A percentile compares a stretch with the other conserved stretches of the same genome.
Evolutionary conservation across 2,329 filamentous ascomycete genomes (phyloP).

Genomic region (Phialophora tarda): DNA sequence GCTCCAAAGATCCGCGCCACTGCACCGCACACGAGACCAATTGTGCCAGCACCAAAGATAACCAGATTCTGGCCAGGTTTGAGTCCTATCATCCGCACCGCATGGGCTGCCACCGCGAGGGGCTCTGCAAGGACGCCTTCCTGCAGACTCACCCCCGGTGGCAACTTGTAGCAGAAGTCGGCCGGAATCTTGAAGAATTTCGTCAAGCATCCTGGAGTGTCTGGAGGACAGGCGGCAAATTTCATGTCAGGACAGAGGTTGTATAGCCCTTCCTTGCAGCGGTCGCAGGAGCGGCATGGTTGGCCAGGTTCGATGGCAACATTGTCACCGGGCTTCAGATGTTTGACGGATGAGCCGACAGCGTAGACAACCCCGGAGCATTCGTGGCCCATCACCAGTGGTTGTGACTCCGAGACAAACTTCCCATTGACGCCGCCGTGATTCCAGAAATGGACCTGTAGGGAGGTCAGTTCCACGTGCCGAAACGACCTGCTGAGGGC

Average conservation of each 20-base stretch:
- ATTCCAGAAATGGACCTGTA: conserved; percentile 50
- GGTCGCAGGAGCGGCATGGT: conserved; percentile 45
- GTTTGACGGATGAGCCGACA: conserved; percentile 40
- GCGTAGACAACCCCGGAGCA: conserved; percentile 38
- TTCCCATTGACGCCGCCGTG: conserved; percentile 45
- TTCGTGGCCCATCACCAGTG: conserved; percentile 47
- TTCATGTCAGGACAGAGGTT: conserved; percentile 50
- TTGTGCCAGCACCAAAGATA: conserved; percentile 53
- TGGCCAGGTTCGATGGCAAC: conserved; percentile 48
- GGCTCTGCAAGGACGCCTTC: conserved; percentile 58
- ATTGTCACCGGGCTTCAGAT: conserved; percentile 42
- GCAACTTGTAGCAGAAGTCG: conserved; percentile 50
- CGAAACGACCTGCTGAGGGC: background rate
- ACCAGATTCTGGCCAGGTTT: conserved; percentile 49
- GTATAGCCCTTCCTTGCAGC: conserved; percentile 49
- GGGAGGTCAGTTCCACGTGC: conserved; percentile 6
- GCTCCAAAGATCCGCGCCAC: conserved; percentile 68
- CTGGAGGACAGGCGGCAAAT: conserved; percentile 51
- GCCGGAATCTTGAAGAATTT: conserved; percentile 48
- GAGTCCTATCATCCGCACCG: conserved; percentile 49
- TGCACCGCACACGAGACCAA: conserved; percentile 63
- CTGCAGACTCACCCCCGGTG: conserved; percentile 46
- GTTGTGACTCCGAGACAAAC: conserved; percentile 40
- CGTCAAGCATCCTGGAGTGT: conserved; percentile 47
- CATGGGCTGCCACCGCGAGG: conserved; percentile 55